Base-by-base conservation (phyloP, 2,329 filamentous ascomycete species). In the Hymenoscyphus linearis region DNA sequence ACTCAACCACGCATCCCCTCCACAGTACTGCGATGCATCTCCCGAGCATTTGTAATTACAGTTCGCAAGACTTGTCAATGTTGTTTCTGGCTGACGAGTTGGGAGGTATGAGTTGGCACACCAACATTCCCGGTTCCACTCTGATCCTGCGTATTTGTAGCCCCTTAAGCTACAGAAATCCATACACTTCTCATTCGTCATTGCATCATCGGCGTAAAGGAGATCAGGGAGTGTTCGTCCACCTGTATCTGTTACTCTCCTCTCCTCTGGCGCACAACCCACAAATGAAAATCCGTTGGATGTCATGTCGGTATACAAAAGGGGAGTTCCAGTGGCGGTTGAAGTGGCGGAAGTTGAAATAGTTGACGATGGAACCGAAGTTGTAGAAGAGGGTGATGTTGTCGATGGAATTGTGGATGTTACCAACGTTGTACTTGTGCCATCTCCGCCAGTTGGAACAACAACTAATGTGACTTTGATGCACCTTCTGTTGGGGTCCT, bases 381-480 rank as follows among this genome's bases (percentile, higher is more conserved):
- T 31, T 10, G 22, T 44, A 22, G 35, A 16, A 1, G 52, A 27
- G 22, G 52, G 3, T 22, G 58, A 31, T 14, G 36, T 34, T 25
- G 52, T 44, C 31, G 57, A 40, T 34, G 44, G 12, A 13, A 18
- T 40, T 40, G 37, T 40, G 7, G 37, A 40, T 40, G 44, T 50
- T 13, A 22, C 13, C 4, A 50, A 25, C 10, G 57, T 54, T 59
- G 64, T 53, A n/a, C 59, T 57, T 4, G 47, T 53, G 16, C 26
- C 18, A 27, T 47, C 53, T 2, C 58, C 55, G 12, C 18, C 44
- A 13, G 18, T 50, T 31, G 62, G 61, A 27, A 64, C 58, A 16
- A 64, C 57, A 22, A 63, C 59, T 26, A 65, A 26, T 9, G 59
- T 58, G 16, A 63, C 55, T 18, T 59, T 50, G 9, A 63, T 57